These are phyloP conservation scores for Nannizziopsis barbatae DNA, from an alignment of 2,329 filamentous ascomycete genomes.

Conservation along the genomic window DNA sequence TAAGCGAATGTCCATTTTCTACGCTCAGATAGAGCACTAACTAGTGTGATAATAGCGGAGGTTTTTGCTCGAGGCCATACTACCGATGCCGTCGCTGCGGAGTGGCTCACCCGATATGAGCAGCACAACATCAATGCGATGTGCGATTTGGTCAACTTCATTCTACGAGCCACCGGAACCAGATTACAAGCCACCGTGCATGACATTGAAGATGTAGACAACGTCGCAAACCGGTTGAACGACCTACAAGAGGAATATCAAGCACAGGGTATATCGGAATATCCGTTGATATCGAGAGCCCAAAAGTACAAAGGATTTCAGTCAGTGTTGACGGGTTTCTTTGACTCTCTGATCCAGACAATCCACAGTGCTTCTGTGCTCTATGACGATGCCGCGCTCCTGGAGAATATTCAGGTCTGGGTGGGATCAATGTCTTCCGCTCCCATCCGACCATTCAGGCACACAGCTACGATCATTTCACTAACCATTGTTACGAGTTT, in stretches of 20 bases:
- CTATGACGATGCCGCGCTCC: slow-evolving; percentile 62
- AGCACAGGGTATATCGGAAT: slow-evolving; percentile 73
- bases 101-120: slow-evolving; percentile 48
- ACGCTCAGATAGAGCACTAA: slow-evolving; percentile 17
- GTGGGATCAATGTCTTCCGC: slow-evolving; percentile 83
- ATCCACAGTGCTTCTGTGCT: slow-evolving; percentile 73
- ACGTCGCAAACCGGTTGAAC: slow-evolving; percentile 62
- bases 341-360: slow-evolving; percentile 61
- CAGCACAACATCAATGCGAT: slow-evolving; percentile 45
- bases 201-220: slow-evolving; percentile 83
- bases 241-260: slow-evolving; percentile 87
- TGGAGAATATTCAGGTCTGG: slow-evolving; percentile 87
- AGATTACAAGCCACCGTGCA: slow-evolving; percentile 64
- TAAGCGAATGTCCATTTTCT: slow-evolving; percentile 22
- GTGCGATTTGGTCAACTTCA: slow-evolving; percentile 50
- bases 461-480: slow-evolving; percentile 80
- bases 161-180: slow-evolving; percentile 63
- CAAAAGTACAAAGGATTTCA: slow-evolving; percentile 70
- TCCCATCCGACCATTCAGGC: slow-evolving; percentile 75
- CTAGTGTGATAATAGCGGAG: slow-evolving; percentile 36
- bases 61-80: slow-evolving; percentile 47
- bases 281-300: slow-evolving; percentile 75
- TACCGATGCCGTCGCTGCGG: slow-evolving; percentile 45
- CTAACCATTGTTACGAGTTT: slow-evolving; percentile 69
- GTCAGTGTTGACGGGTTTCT: slow-evolving; percentile 65